Conservation (phyloP, 225 moss, liverwort and hornwort species). For the Bryum argenteum region DNA sequence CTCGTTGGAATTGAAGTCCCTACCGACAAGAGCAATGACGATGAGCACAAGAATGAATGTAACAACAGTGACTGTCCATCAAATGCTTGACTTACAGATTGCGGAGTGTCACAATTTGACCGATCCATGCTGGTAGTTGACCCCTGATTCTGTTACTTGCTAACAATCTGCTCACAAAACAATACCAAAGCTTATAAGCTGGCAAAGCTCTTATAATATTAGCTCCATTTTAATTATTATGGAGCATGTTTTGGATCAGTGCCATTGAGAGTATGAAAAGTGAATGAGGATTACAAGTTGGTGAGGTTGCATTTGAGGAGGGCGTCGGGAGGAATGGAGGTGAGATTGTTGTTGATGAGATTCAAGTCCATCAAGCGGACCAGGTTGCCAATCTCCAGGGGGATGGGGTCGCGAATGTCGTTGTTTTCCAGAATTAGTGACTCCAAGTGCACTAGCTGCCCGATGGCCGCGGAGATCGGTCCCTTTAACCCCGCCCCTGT, state of each 20-base stretch:
- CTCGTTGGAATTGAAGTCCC: constrained; percentile 53
- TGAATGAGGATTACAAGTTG: constrained; percentile 26
- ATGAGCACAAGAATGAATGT: neutral
- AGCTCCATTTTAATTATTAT: too few species aligned
- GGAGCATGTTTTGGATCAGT: too few species aligned
- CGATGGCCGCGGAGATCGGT: constrained; percentile 35
- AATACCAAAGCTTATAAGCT: neutral
- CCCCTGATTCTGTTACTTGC: constrained; percentile 43
- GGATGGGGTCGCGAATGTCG: constrained; percentile 35
- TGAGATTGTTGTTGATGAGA: constrained; percentile 43
- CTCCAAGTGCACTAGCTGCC: constrained; percentile 43
- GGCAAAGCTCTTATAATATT: too few species aligned
- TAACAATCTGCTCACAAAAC: constrained; percentile 25
- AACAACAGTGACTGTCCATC: too few species aligned
- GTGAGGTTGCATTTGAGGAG: constrained; percentile 55
- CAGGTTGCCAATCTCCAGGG: constrained; percentile 43
- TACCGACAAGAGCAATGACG: constrained; percentile 8
- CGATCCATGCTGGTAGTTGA: constrained; percentile 53
- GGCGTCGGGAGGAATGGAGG: constrained; percentile 37
- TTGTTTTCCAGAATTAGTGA: constrained; percentile 46
- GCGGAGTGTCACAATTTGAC: constrained; percentile 40
- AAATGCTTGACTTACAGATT: constrained; percentile 35
- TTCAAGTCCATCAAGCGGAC: constrained; percentile 43
- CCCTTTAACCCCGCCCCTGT: constrained; percentile 36
- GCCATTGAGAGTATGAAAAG: neutral